Conservation (phyloP, 129 eudicot genomes). For the Flaveria ramosissima region DNA sequence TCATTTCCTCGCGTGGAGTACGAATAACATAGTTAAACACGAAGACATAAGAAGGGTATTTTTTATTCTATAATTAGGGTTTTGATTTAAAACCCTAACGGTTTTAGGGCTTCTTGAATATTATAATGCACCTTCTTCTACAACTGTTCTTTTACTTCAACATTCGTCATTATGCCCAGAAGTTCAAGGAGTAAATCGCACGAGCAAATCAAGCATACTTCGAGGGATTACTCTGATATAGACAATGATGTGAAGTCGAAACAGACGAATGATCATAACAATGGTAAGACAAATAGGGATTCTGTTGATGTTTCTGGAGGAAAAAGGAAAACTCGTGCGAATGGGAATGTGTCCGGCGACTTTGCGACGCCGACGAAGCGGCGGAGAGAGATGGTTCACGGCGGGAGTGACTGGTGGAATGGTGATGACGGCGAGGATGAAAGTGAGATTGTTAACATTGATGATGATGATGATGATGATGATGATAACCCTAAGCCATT, state of each 20-base stretch:
- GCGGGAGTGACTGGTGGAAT: constrained; percentile 32
- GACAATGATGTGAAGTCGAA: no score
- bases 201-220: no score
- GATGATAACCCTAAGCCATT: no score
- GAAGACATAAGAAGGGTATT: no score
- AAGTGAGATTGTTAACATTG: constrained; percentile 35
- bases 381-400: constrained; percentile 51
- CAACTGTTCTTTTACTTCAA: constrained; percentile 18
- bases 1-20: no score
- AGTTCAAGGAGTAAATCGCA: constrained; percentile 60
- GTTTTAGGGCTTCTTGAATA: constrained; percentile 15
- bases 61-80: neutral
- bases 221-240: no score
- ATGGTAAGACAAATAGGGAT: constrained; percentile 38
- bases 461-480: constrained; percentile 32
- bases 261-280: no score
- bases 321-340: constrained; percentile 54
- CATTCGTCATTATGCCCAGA: constrained; percentile 49
- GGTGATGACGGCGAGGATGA: constrained; percentile 25
- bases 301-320: constrained; percentile 39
- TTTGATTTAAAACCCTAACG: constrained; percentile 22
- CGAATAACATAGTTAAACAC: no score
- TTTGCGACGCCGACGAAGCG: constrained; percentile 45
- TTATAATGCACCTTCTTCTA: no score
- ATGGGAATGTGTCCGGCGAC: constrained; percentile 53